Conservation (phyloP, 768 basidiomycete genomes). For the Psilocybe sp. region DNA sequence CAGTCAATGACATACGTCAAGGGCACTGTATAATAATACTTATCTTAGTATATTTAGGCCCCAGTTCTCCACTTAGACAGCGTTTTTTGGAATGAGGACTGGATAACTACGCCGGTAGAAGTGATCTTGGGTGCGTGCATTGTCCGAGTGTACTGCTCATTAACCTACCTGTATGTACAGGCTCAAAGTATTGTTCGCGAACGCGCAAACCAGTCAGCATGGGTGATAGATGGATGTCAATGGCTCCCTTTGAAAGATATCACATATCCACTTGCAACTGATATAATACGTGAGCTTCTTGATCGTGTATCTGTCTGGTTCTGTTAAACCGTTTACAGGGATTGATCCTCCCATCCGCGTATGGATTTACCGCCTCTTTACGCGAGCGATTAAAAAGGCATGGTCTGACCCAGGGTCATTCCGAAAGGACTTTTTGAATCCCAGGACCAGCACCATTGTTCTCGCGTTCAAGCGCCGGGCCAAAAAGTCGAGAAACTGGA, state of each 20-base stretch:
- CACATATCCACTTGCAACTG: slow-evolving; percentile 5
- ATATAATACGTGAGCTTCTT: background rate
- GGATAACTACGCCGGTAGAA: no score
- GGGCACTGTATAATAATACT: no score
- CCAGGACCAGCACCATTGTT: slow-evolving; percentile 4
- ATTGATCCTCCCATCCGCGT: slow-evolving; percentile 4
- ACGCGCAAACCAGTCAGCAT: background rate
- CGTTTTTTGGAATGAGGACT: no score
- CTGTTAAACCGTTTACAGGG: background rate
- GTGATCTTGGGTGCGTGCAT: no score
- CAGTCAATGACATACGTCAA: no score
- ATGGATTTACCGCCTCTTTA: slow-evolving; percentile 3
- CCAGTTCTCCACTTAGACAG: no score
- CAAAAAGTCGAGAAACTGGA: slow-evolving; percentile 1
- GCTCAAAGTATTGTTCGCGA: background rate
- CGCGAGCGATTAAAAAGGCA: slow-evolving; percentile 1
- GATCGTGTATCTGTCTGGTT: no score
- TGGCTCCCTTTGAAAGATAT: slow-evolving; percentile 4
- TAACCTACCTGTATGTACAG: background rate
- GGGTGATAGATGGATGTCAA: slow-evolving; percentile 3
- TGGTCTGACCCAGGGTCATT: slow-evolving; percentile 2
- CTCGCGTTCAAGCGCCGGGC: background rate
- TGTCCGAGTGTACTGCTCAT: no score
- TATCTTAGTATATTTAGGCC: no score
- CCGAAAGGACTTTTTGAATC: slow-evolving; percentile 1